phyloP scores from a whole-genome alignment of 2,329 filamentous ascomycete genomes.

The Chaetomium strumarium region DNA sequence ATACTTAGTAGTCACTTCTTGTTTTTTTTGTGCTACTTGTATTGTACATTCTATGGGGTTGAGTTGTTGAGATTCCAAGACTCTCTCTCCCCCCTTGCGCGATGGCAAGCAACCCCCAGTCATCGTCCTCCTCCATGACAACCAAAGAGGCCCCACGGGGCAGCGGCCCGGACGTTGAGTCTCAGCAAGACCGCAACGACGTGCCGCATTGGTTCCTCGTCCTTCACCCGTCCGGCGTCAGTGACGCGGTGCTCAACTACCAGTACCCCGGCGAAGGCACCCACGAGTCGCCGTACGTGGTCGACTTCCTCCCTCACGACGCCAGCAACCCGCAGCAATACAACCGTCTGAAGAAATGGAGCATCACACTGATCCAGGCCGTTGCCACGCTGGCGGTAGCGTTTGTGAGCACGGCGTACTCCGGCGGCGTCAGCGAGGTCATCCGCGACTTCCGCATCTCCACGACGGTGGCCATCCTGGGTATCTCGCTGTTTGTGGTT shows the following conservation, averaged over 20 bases:
- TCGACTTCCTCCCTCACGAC: constrained; percentile 63
- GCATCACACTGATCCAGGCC: constrained; percentile 56
- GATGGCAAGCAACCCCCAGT: constrained; percentile 3
- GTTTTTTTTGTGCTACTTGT: no score
- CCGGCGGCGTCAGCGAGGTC: constrained; percentile 50
- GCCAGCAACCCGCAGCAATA: constrained; percentile 62
- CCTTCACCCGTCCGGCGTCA: constrained; percentile 52
- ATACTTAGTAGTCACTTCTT: no score
- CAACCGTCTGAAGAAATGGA: constrained; percentile 55
- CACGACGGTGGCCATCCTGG: constrained; percentile 50
- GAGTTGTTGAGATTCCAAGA: neutral
- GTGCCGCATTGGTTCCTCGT: constrained; percentile 48
- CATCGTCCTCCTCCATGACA: constrained; percentile 6
- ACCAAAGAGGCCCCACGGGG: neutral
- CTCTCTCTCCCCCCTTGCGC: neutral
- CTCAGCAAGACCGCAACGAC: constrained; percentile 21
- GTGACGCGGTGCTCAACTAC: constrained; percentile 49
- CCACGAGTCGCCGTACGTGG: constrained; percentile 58
- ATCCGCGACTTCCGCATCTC: constrained; percentile 48
- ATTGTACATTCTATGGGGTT: no score
- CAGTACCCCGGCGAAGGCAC: constrained; percentile 58
- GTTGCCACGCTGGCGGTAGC: constrained; percentile 63
- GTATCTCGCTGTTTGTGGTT: constrained; percentile 55
- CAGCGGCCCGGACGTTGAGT: constrained; percentile 5
- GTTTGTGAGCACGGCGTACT: constrained; percentile 64